Evolutionary conservation across 352 stramenopile species (phyloP).

Genomic region (Globisporangium rhizosaccharum): DNA sequence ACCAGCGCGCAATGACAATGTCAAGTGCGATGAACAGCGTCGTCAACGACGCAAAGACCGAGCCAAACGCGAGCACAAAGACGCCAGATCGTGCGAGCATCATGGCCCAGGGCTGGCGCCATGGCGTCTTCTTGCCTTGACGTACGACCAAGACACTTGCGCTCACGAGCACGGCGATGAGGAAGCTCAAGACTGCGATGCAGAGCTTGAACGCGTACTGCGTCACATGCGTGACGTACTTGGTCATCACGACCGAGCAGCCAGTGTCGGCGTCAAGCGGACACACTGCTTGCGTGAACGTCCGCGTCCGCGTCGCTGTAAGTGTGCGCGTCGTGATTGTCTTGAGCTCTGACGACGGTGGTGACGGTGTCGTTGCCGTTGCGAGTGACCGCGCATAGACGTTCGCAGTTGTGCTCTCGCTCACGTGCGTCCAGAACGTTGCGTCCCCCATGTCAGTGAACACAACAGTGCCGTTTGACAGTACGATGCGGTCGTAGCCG

Average conservation of each 20-base stretch:
- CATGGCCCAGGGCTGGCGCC: constrained; percentile 13
- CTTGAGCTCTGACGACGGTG: background rate
- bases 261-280: constrained; percentile 14
- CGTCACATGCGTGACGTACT: constrained; percentile 23
- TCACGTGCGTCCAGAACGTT: constrained; percentile 25
- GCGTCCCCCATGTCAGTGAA: constrained; percentile 31
- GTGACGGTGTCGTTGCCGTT: background rate
- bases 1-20: constrained; percentile 21
- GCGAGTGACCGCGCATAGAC: constrained; percentile 8
- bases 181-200: constrained; percentile 10
- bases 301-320: constrained; percentile 2
- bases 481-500: constrained; percentile 27
- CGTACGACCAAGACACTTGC: constrained; percentile 21
- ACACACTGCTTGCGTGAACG: constrained; percentile 12
- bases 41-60: constrained; percentile 23
- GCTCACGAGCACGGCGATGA: constrained; percentile 19
- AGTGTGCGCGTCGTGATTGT: constrained; percentile 1
- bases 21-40: constrained; percentile 35
- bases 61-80: constrained; percentile 11
- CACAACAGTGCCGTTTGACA: constrained; percentile 23
- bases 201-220: constrained; percentile 6
- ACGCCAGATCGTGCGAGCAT: constrained; percentile 6
- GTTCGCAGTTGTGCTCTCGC: constrained; percentile 14
- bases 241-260: constrained; percentile 28
- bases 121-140: constrained; percentile 18